Percentiles rank a stretch among this genome's conserved stretches.
phyloP scores from a whole-genome alignment of 2,329 filamentous ascomycete genomes.

The Microdochium trichocladiopsis region DNA sequence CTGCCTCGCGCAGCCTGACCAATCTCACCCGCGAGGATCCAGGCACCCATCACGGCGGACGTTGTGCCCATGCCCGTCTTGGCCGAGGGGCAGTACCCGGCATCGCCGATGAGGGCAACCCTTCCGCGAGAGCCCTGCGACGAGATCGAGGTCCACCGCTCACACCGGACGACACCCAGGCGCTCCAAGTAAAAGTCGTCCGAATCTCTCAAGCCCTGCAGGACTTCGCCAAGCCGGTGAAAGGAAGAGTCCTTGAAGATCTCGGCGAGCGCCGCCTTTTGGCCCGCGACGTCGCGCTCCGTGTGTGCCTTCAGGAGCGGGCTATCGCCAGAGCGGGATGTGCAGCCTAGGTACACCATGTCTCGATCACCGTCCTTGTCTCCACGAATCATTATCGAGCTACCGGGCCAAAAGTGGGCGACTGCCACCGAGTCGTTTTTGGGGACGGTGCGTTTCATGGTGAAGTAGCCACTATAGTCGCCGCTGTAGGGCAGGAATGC shows the following conservation, averaged over 20 bases:
- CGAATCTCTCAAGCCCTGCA: conserved; percentile 29
- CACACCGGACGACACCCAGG: conserved; percentile 35
- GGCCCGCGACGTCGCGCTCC: conserved; percentile 22
- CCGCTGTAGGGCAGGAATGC: conserved; percentile 1
- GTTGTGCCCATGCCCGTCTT: conserved; percentile 37
- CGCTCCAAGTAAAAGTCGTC: conserved; percentile 39
- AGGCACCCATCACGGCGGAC: conserved; percentile 32
- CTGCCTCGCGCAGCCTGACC: conserved; percentile 4
- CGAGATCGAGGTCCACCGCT: conserved; percentile 16
- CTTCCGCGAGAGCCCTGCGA: too few species aligned
- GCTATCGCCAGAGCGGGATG: conserved; percentile 11
- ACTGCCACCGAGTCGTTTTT: too few species aligned
- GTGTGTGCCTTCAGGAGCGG: conserved; percentile 19
- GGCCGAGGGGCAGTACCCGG: conserved; percentile 34
- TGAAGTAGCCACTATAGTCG: conserved; percentile 3
- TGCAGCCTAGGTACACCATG: too few species aligned
- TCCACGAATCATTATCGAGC: conserved; percentile 3
- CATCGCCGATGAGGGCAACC: conserved; percentile 42
- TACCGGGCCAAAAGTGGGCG: neutral
- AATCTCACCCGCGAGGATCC: conserved; percentile 40
- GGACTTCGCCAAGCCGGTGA: conserved; percentile 28
- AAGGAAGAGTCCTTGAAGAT: conserved; percentile 36
- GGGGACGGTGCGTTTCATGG: too few species aligned
- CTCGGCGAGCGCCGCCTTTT: conserved; percentile 30
- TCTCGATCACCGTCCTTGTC: too few species aligned